These are phyloP conservation scores for Penicillium simplicissimum DNA, from an alignment of 495 filamentous ascomycete genomes.

Conservation along the genomic window DNA sequence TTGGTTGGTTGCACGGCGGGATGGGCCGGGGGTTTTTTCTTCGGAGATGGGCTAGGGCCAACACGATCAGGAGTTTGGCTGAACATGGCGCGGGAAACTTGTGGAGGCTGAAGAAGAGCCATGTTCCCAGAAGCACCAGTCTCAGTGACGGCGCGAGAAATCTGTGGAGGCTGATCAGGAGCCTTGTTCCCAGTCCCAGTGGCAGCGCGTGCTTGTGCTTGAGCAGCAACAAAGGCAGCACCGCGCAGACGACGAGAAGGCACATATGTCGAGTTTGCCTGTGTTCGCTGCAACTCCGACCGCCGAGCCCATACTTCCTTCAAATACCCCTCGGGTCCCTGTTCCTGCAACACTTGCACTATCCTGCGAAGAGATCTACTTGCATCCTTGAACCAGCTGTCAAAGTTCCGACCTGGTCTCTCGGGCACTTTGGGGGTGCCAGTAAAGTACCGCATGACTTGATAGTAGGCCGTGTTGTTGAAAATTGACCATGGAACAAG, in stretches of 20 bases:
- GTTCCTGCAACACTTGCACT: conserved; percentile 35
- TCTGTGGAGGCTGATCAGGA: background rate
- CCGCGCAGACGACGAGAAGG: conserved; percentile 39
- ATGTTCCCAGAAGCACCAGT: background rate
- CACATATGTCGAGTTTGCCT: conserved; percentile 26
- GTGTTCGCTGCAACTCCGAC: conserved; percentile 15
- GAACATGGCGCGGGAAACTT: background rate
- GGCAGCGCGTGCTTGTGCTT: background rate
- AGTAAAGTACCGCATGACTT: conserved; percentile 52
- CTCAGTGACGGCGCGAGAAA: background rate
- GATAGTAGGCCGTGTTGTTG: conserved; percentile 46
- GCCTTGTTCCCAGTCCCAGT: background rate
- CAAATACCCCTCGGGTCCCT: conserved; percentile 31
- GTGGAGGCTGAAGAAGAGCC: background rate
- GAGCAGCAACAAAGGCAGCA: conserved; percentile 12
- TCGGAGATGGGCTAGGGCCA: background rate
- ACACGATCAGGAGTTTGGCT: background rate
- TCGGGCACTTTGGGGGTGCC: conserved; percentile 45
- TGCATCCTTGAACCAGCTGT: conserved; percentile 55
- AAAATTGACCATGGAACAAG: conserved; percentile 54
- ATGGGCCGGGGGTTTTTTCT: background rate
- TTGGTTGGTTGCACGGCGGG: background rate
- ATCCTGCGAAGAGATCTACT: conserved; percentile 40
- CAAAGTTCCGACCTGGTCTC: conserved; percentile 47
- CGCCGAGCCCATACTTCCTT: conserved; percentile 31